Percentiles rank a stretch among this genome's conserved stretches.
phyloP scores from a whole-genome alignment of 78 protist species.

The Monosiga brevicollis region DNA sequence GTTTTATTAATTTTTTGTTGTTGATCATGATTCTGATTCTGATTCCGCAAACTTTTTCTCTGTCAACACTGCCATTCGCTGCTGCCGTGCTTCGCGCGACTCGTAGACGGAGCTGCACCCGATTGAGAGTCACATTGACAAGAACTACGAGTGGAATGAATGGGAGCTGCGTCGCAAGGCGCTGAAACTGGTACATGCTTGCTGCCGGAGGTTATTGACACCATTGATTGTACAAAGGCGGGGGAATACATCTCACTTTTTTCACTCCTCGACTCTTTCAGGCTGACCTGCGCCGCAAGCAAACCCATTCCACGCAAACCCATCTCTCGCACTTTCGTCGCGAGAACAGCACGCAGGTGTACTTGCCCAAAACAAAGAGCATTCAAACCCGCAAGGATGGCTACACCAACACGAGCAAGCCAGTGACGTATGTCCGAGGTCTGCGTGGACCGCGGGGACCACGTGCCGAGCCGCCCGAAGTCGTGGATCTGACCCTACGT shows the following conservation, averaged over 20 bases:
- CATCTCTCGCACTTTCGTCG: slow-evolving; percentile 11
- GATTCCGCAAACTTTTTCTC: too few relatives aligned
- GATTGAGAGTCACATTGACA: slow-evolving; percentile 17
- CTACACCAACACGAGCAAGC: neutral
- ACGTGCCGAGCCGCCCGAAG: neutral
- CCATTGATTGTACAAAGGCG: too few relatives aligned
- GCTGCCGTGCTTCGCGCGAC: too few relatives aligned
- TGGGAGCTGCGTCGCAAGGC: slow-evolving; percentile 52
- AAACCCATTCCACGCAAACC: slow-evolving; percentile 29
- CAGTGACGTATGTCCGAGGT: neutral
- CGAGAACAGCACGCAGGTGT: slow-evolving; percentile 35
- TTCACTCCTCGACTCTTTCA: too few relatives aligned
- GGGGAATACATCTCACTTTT: too few relatives aligned
- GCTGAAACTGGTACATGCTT: slow-evolving; percentile 15
- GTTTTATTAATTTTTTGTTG: too few relatives aligned
- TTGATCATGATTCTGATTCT: too few relatives aligned
- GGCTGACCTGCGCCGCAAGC: slow-evolving; percentile 32
- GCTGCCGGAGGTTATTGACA: too few relatives aligned
- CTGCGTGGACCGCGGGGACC: neutral
- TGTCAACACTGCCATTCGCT: too few relatives aligned
- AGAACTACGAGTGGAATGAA: slow-evolving; percentile 42
- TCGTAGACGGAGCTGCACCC: slow-evolving; percentile 1
- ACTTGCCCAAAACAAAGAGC: neutral
- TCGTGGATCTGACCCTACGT: neutral
- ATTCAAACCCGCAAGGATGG: neutral